Conservation (phyloP, 73 alveolate genomes). For the Paramecium sexaurelia region DNA sequence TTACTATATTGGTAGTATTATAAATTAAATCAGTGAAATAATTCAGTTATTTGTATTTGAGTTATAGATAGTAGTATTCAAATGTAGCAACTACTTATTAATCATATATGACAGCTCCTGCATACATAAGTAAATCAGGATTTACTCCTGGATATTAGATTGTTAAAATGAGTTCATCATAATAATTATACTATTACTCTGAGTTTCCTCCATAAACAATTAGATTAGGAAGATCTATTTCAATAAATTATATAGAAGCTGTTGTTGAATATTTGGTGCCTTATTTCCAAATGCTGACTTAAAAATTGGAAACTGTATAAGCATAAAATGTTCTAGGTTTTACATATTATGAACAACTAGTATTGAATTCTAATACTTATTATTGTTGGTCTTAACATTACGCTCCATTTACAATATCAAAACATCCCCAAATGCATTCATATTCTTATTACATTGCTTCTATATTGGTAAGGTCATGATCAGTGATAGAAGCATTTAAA, state of each 20-base stretch:
- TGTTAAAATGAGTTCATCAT: neutral
- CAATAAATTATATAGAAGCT: neutral
- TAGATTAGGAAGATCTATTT: neutral
- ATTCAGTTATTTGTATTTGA: neutral
- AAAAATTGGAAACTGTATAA: neutral
- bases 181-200: neutral
- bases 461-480: neutral
- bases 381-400: neutral
- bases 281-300: neutral
- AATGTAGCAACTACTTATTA: neutral
- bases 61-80: neutral
- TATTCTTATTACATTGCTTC: neutral
- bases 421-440: neutral
- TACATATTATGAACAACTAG: neutral
- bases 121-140: slow-evolving; percentile 32
- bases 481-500: neutral
- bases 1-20: neutral
- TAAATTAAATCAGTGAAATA: neutral
- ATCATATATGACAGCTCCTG: slow-evolving; percentile 33
- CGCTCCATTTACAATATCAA: neutral
- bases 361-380: neutral
- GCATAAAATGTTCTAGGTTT: neutral
- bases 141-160: neutral
- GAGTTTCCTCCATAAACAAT: neutral
- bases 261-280: neutral